Conservation (phyloP, 2,329 filamentous ascomycete species). For the Trichoderma gracile region DNA sequence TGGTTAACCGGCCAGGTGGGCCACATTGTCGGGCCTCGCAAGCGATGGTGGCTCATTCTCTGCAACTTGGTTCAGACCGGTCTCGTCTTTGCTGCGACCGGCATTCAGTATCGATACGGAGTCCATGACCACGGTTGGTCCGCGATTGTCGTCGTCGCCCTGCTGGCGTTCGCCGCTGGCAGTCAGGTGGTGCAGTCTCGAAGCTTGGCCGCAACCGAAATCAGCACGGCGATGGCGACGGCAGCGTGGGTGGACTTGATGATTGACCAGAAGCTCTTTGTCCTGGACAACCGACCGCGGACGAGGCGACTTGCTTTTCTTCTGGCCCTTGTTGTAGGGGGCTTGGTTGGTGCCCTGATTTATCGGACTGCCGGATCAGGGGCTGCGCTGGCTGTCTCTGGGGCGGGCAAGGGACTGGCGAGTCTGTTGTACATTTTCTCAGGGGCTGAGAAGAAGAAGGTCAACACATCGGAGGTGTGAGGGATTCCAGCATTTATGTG, state of each 20-base stretch:
- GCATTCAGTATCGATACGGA: constrained; percentile 48
- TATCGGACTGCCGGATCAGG: constrained; percentile 36
- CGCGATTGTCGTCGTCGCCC: constrained; percentile 48
- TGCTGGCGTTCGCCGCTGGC: constrained; percentile 58
- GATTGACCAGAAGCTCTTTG: constrained; percentile 55
- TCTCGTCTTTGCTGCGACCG: constrained; percentile 55
- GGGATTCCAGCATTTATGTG: neutral
- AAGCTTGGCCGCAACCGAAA: constrained; percentile 58
- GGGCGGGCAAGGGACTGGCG: constrained; percentile 33
- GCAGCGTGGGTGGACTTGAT: constrained; percentile 62
- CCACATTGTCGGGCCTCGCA: constrained; percentile 52
- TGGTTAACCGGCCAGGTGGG: constrained; percentile 59
- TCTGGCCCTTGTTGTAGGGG: constrained; percentile 48
- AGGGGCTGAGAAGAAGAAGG: constrained; percentile 26
- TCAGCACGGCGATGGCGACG: constrained; percentile 65
- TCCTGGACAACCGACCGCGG: constrained; percentile 48
- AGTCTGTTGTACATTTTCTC: constrained; percentile 31
- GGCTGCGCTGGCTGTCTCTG: constrained; percentile 32
- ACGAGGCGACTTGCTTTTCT: constrained; percentile 55
- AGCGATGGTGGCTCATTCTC: constrained; percentile 54
- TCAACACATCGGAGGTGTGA: constrained; percentile 23
- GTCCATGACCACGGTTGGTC: constrained; percentile 38
- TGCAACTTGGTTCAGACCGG: constrained; percentile 57
- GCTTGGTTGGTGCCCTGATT: constrained; percentile 53
- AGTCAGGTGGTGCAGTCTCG: constrained; percentile 61